phyloP scores from a whole-genome alignment of 768 basidiomycete species.

The Cyclocybe cylindracea region DNA sequence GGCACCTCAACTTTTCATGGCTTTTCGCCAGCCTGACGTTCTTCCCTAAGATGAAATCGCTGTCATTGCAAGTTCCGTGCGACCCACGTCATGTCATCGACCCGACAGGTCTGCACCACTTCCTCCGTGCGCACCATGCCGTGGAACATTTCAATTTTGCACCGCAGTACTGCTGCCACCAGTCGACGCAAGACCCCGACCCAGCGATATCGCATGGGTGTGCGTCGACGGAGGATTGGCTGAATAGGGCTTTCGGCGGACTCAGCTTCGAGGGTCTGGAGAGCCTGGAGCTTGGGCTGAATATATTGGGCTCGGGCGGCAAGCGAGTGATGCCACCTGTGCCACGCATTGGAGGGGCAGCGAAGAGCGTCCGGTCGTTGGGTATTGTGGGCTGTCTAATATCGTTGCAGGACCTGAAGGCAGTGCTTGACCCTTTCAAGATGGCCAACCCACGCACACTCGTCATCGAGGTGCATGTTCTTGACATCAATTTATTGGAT shows the following conservation, averaged over 20 bases:
- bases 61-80: slow-evolving; percentile 13
- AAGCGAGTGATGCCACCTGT: slow-evolving; percentile 11
- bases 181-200: slow-evolving; percentile 4
- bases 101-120: slow-evolving; percentile 12
- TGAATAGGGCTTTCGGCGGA: slow-evolving; percentile 8
- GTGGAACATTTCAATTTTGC: slow-evolving; percentile 9
- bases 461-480: slow-evolving; percentile 17
- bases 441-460: slow-evolving; percentile 9
- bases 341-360: slow-evolving; percentile 4
- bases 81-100: slow-evolving; percentile 18
- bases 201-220: not conserved
- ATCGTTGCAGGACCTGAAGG: slow-evolving; percentile 13
- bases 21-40: slow-evolving; percentile 12
- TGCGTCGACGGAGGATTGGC: slow-evolving; percentile 14
- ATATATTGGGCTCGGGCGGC: slow-evolving; percentile 14
- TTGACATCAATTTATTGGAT: slow-evolving; percentile 12
- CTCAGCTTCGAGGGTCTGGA: slow-evolving; percentile 10
- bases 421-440: slow-evolving; percentile 12
- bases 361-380: slow-evolving; percentile 3
- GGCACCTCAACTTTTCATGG: slow-evolving; percentile 16
- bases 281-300: slow-evolving; percentile 17
- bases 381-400: slow-evolving; percentile 13
- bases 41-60: slow-evolving; percentile 14
- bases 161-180: slow-evolving; percentile 16
- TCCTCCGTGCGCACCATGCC: slow-evolving; percentile 11